These are phyloP conservation scores for Pestalotiopsis sp. DNA, from an alignment of 2,329 filamentous ascomycete species.

Conservation along the genomic window DNA sequence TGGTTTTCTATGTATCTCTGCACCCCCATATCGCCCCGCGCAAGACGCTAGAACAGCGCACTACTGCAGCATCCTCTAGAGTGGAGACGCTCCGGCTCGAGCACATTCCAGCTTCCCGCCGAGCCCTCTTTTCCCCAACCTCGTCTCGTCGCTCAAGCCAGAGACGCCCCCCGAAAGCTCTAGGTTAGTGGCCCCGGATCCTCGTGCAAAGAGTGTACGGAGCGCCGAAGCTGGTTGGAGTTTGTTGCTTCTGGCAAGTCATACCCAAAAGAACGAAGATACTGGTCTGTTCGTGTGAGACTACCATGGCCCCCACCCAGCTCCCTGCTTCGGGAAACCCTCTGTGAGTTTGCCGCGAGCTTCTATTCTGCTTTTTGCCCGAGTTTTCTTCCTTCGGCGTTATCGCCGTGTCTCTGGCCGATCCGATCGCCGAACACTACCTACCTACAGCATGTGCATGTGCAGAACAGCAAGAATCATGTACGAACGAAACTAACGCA, in stretches of 20 bases:
- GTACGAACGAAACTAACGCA: neutral
- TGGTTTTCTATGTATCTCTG: neutral
- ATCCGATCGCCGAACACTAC: neutral
- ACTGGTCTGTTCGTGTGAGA: neutral
- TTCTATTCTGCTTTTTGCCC: neutral
- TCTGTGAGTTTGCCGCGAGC: constrained; percentile 34
- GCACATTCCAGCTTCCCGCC: neutral
- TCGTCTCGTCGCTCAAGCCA: neutral
- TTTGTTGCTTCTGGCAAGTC: neutral
- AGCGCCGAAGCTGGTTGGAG: neutral
- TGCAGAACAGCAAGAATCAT: neutral
- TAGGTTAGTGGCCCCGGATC: neutral
- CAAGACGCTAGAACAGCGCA: neutral
- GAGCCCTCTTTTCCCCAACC: neutral
- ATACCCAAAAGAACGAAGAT: neutral
- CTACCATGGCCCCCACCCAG: constrained; percentile 37
- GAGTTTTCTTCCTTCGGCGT: neutral
- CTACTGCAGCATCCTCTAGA: neutral
- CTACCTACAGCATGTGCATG: neutral
- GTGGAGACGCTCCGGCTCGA: neutral
- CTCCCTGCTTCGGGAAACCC: constrained; percentile 45
- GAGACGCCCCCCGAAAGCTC: neutral
- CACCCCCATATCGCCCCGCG: neutral
- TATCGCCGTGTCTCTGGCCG: neutral
- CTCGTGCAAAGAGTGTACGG: neutral